A percentile compares a stretch with the other conserved stretches of the same genome.
These are phyloP conservation scores for Arabis hirsuta DNA, from an alignment of 345 rosid species.

Conservation along the genomic window DNA sequence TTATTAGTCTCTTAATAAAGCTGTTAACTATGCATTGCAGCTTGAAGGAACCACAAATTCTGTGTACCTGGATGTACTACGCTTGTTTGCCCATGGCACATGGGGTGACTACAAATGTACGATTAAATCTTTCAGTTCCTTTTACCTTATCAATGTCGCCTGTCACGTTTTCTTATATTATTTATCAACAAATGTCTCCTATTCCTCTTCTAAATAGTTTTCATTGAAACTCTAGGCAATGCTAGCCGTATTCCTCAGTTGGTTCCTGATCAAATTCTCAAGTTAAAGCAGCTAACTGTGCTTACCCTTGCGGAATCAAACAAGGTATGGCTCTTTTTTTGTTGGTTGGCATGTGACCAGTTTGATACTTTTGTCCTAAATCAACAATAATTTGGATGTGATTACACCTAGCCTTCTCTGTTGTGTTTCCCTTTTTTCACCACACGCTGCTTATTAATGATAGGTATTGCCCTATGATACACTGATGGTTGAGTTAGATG, in stretches of 20 bases:
- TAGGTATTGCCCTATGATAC: slow-evolving; percentile 88
- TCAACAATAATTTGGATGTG: neutral
- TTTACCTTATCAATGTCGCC: slow-evolving; percentile 1
- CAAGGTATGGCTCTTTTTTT: slow-evolving; percentile 57
- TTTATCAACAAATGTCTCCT: neutral
- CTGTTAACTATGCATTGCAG: slow-evolving; percentile 51
- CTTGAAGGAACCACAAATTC: slow-evolving; percentile 79
- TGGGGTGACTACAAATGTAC: slow-evolving; percentile 95
- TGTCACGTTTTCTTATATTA: neutral
- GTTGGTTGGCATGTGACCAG: neutral
- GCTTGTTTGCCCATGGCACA: slow-evolving; percentile 90
- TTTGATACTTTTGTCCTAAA: neutral
- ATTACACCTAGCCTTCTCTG: neutral
- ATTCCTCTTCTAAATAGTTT: neutral
- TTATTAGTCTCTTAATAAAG: neutral
- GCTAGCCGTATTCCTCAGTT: slow-evolving; percentile 59
- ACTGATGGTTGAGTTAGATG: slow-evolving; percentile 88
- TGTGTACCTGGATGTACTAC: slow-evolving; percentile 59
- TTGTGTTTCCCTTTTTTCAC: slow-evolving; percentile 12
- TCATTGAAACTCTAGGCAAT: slow-evolving; percentile 55
- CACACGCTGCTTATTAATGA: slow-evolving; percentile 15
- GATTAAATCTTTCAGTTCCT: neutral
- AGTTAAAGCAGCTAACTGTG: slow-evolving; percentile 92
- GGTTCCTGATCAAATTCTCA: slow-evolving; percentile 80
- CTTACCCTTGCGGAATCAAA: slow-evolving; percentile 89